Evolutionary conservation across 1,284 basidiomycete genomes (phyloP), one percentile per base, ranked within the genome.

Genomic region (Heterobasidion parviporum): DNA sequence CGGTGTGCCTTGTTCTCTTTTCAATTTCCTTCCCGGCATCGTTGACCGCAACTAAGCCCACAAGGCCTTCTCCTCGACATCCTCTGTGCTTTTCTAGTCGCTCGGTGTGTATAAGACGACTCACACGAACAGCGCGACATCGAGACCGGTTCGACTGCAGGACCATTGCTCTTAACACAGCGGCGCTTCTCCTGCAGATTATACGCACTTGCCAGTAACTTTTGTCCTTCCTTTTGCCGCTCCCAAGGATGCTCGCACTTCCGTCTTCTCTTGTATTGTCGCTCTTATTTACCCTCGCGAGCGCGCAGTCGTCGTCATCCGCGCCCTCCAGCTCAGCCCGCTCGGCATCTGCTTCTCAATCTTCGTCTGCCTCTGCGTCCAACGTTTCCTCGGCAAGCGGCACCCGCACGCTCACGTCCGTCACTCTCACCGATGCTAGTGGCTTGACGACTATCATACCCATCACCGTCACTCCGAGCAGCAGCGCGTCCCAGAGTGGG

Each of bases 391-490:
- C 45, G 16, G 16, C 44, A 5, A 35, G 36, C 44, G 43, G 50
- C 16, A 56, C 47, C 20, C 56, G 53, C 44, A 54, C 49, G 8
- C 53, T 51, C 9, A 36, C 50, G 6, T 52, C 52, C 48, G 18
- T 62, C 12, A 62, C 61, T 34, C 55, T 57, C 44, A 62, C 60
- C 14, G 38, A 59, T 18, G 45, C 56, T 9, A 55, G 48, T 46
- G 60, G 61, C 47, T 62, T 57, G 20, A 56, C 57, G 6, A 50
- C 59, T 38, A 45, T 61, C n/a, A 50, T 62, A 14, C 61, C 60
- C 5, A 62, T 61, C 52, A 62, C 61, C 33, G 46, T 62, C 14
- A 34, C 26, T 16, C 54, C 54, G 6, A 57, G n/a, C 32, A 41
- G 38, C n/a, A 47, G 53, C 14, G n/a, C 14, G 10, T 51, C 54